A percentile compares a stretch with the other conserved stretches of the same genome.
phyloP scores from a whole-genome alignment of 2,329 filamentous ascomycete species.

The Endoconidiophora polonica region DNA sequence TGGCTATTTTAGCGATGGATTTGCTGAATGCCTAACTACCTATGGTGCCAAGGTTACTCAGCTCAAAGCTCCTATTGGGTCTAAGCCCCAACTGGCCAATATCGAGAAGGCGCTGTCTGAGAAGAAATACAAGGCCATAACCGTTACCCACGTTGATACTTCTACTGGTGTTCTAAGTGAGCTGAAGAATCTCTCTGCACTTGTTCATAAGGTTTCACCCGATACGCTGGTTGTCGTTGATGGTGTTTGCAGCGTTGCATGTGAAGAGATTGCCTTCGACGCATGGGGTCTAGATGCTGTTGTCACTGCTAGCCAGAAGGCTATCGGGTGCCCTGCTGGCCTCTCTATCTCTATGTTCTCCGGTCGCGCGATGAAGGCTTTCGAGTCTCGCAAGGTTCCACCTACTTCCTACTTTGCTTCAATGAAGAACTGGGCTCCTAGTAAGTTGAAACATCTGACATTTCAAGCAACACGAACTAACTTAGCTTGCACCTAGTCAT shows the following conservation, averaged over 20 bases:
- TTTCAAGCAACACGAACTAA: slow-evolving; percentile 7
- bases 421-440: slow-evolving; percentile 93
- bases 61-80: slow-evolving; percentile 75
- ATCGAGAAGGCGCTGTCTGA: slow-evolving; percentile 76
- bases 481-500: slow-evolving; percentile 44
- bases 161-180: slow-evolving; percentile 92
- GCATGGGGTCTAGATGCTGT: slow-evolving; percentile 87
- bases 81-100: slow-evolving; percentile 69
- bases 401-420: slow-evolving; percentile 86
- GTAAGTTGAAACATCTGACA: slow-evolving; percentile 29
- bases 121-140: slow-evolving; percentile 88
- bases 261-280: slow-evolving; percentile 91
- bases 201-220: slow-evolving; percentile 74
- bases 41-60: slow-evolving; percentile 86
- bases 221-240: slow-evolving; percentile 86
- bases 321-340: slow-evolving; percentile 86
- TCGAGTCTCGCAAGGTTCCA: slow-evolving; percentile 65
- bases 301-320: slow-evolving; percentile 90
- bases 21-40: slow-evolving; percentile 77
- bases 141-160: slow-evolving; percentile 93
- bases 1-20: slow-evolving; percentile 92
- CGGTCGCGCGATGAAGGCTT: slow-evolving; percentile 64
- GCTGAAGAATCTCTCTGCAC: slow-evolving; percentile 64
- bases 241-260: slow-evolving; percentile 91
- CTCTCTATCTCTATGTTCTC: slow-evolving; percentile 91